Evolutionary conservation across 2,329 filamentous ascomycete species (phyloP).

Genomic region (Trichoderma asperellum): DNA sequence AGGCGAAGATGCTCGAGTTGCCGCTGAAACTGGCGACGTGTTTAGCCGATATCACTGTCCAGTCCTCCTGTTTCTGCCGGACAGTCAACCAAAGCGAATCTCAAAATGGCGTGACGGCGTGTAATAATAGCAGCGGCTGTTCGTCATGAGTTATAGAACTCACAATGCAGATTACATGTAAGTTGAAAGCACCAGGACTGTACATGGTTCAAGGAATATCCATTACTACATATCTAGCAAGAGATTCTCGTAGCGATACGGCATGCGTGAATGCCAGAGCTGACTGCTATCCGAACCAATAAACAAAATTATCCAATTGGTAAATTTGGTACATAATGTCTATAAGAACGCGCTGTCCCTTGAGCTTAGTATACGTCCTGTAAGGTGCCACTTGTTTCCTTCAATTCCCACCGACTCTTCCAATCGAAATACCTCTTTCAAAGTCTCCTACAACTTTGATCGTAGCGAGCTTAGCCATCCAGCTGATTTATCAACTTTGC

Average conservation of each 20-base stretch:
- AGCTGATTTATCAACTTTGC: conserved; percentile 10
- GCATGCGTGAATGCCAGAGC: not conserved
- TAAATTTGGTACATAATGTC: not conserved
- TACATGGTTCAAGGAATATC: not conserved
- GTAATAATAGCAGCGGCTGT: not conserved
- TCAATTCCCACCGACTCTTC: not conserved
- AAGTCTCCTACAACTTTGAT: not conserved
- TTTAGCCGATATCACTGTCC: conserved; percentile 62
- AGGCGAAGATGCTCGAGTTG: conserved; percentile 37
- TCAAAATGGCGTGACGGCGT: not conserved
- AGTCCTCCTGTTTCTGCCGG: conserved; percentile 34
- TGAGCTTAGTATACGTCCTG: not conserved
- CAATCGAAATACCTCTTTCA: not conserved
- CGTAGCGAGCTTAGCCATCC: conserved; percentile 15
- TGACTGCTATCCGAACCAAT: not conserved
- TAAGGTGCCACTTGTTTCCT: not conserved
- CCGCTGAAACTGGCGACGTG: conserved; percentile 57
- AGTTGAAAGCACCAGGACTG: not conserved
- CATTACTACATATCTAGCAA: not conserved
- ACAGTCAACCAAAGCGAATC: not conserved
- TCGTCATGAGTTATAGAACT: not conserved
- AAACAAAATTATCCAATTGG: not conserved
- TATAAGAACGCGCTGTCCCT: not conserved
- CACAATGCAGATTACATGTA: not conserved
- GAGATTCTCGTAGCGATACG: not conserved